Evolutionary conservation across 306 rosid genomes (phyloP).

Genomic region (Acacia acuminata): DNA sequence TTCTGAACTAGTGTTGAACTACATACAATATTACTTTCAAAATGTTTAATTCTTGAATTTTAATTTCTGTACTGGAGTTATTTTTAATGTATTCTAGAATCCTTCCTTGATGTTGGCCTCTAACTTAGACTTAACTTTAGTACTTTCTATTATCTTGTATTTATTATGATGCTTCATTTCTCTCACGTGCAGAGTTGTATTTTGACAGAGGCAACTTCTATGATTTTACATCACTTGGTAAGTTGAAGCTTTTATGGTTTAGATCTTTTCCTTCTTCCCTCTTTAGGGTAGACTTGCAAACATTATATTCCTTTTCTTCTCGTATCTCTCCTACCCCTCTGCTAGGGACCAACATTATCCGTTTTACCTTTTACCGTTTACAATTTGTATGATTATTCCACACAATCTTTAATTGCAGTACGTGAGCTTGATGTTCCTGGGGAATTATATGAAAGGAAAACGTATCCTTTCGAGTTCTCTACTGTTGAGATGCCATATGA

Average conservation of each 20-base stretch:
- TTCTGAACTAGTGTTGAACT: background rate
- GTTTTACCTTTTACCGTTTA: conserved; percentile 2
- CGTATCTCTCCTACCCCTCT: background rate
- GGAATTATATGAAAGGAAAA: conserved; percentile 43
- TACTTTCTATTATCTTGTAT: background rate
- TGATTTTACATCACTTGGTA: conserved; percentile 46
- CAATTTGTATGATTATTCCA: conserved; percentile 1
- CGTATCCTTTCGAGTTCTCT: conserved; percentile 43
- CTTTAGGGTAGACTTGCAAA: background rate
- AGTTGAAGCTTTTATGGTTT: background rate
- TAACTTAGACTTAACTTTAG: background rate
- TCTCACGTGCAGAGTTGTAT: conserved; percentile 29
- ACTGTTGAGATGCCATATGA: conserved; percentile 50
- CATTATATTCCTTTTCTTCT: background rate
- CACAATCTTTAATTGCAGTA: conserved; percentile 30
- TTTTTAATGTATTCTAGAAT: background rate
- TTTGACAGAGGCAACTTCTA: conserved; percentile 45
- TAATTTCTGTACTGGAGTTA: background rate
- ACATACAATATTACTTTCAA: background rate
- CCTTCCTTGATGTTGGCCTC: background rate
- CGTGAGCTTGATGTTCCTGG: conserved; percentile 52
- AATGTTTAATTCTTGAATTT: background rate
- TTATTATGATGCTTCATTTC: background rate
- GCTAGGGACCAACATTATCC: conserved; percentile 7
- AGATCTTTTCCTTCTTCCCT: background rate